phyloP scores from a whole-genome alignment of 2,329 filamentous ascomycete species.

The Penicillium oxalicum region DNA sequence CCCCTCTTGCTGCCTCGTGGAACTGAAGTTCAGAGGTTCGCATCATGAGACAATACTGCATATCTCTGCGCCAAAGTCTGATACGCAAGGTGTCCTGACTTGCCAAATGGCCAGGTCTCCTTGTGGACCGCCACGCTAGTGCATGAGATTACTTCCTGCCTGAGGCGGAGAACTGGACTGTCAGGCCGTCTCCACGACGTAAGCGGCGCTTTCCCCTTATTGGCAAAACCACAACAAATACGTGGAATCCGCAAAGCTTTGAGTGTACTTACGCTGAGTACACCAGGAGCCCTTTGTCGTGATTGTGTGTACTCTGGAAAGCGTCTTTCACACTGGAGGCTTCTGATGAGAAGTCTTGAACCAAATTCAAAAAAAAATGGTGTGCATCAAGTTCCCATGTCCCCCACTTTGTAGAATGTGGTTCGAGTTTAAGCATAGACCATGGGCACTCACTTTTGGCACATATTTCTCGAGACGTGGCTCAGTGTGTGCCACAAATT shows the following conservation, averaged over 20 bases:
- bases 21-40: no score
- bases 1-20: no score
- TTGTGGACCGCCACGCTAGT: no score
- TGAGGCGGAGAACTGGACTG: conserved; percentile 4
- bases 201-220: conserved; percentile 11
- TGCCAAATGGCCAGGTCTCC: no score
- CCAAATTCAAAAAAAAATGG: not conserved
- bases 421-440: not conserved
- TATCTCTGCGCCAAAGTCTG: no score
- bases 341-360: not conserved
- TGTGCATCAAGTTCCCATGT: not conserved
- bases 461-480: not conserved
- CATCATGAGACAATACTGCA: no score
- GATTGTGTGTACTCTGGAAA: no score
- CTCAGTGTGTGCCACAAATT: no score
- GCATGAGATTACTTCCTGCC: conserved; percentile 1
- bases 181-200: not conserved
- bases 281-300: no score
- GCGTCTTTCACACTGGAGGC: not conserved
- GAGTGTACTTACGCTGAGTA: no score
- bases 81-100: no score
- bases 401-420: not conserved
- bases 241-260: not conserved
- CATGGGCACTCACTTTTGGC: not conserved
- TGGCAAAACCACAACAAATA: conserved; percentile 32